Percentiles rank a stretch among this genome's conserved stretches.
Conservation (phyloP, 2,329 filamentous ascomycete species). For the Aspergillus sp. region DNA sequence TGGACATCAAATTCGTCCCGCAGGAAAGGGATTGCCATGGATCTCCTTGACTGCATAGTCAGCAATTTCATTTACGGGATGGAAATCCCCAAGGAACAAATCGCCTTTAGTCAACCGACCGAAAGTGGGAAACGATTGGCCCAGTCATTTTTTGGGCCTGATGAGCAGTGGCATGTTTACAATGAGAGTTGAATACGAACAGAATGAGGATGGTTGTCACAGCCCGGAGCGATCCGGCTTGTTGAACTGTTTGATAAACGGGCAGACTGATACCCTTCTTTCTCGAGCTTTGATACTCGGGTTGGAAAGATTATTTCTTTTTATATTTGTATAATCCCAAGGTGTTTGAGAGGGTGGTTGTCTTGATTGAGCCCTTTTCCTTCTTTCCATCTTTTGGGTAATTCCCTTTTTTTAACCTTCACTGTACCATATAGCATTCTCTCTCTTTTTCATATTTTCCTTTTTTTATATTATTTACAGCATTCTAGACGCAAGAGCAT, state of each 20-base stretch:
- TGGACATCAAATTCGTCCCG: constrained; percentile 58
- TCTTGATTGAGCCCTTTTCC: background rate
- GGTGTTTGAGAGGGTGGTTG: too few species aligned
- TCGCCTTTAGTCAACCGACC: constrained; percentile 65
- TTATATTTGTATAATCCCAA: background rate
- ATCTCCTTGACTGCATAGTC: constrained; percentile 53
- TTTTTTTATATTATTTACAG: too few species aligned
- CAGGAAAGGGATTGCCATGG: constrained; percentile 53
- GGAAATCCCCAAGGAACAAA: constrained; percentile 49
- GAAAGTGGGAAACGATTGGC: constrained; percentile 56
- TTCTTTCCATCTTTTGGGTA: constrained; percentile 7
- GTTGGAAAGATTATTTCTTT: background rate
- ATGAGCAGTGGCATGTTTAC: constrained; percentile 58
- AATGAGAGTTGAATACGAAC: constrained; percentile 33
- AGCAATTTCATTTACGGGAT: constrained; percentile 53
- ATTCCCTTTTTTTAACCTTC: too few species aligned
- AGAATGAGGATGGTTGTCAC: constrained; percentile 5
- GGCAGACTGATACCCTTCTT: constrained; percentile 20
- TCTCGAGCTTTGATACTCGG: background rate
- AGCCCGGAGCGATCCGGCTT: constrained; percentile 1
- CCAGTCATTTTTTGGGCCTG: constrained; percentile 52
- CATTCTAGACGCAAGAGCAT: too few species aligned
- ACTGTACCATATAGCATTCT: background rate
- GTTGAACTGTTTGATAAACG: constrained; percentile 5
- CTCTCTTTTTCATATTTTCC: background rate